Evolutionary conservation across 228 moss, liverwort and hornwort genomes (phyloP).

Genomic region (Sphagnum fallax): DNA sequence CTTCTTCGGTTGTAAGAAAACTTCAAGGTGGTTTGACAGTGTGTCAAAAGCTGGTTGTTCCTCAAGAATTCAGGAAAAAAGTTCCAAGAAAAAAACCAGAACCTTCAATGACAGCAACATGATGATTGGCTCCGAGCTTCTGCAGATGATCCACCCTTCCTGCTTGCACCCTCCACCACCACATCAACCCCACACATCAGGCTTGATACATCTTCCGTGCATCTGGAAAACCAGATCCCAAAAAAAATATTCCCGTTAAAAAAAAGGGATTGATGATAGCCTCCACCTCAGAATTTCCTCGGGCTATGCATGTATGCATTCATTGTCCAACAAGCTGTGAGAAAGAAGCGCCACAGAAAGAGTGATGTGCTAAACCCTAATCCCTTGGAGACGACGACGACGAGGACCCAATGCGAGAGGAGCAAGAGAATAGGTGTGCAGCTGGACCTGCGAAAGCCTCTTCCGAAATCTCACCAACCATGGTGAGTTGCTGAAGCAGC

Average conservation of each 20-base stretch:
- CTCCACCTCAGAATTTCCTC: too few species aligned
- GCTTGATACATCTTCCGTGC: too few species aligned
- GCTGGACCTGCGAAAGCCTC: constrained; percentile 45
- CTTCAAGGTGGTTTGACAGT: not conserved
- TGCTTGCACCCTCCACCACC: constrained; percentile 15
- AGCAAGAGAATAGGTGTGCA: not conserved
- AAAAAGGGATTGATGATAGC: too few species aligned
- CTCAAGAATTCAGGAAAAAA: not conserved
- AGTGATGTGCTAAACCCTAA: not conserved
- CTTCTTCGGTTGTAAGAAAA: too few species aligned
- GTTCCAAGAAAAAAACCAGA: not conserved
- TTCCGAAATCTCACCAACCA: constrained; percentile 55
- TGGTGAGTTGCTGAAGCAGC: constrained; percentile 76
- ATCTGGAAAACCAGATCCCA: too few species aligned
- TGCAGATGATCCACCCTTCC: constrained; percentile 66
- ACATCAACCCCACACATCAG: not conserved
- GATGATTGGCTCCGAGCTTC: constrained; percentile 53
- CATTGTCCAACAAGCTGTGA: not conserved
- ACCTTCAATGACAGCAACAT: constrained; percentile 81
- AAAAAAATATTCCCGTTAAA: not conserved
- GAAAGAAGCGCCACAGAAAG: not conserved
- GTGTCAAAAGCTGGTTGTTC: not conserved
- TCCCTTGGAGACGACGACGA: not conserved
- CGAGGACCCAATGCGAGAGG: not conserved
- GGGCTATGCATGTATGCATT: not conserved